Evolutionary conservation across 2,329 filamentous ascomycete genomes (phyloP), one percentile per base, ranked within the genome.

Genomic region (Fusarium xyrophilum): DNA sequence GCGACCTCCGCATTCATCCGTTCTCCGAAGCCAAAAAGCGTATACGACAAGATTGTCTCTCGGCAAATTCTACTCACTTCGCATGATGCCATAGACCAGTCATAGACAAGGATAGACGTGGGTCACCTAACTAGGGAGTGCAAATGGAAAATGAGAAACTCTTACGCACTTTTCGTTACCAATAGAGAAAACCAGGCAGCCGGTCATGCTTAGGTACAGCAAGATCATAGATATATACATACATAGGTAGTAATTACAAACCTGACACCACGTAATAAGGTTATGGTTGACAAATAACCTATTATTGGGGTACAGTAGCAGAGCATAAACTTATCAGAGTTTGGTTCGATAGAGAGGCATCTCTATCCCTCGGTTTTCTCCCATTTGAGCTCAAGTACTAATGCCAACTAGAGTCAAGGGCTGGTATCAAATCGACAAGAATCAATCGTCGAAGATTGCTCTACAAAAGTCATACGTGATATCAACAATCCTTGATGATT

Each of bases 351-450:
- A 8, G 27, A 48, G 15, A 32, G 21, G 19, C 27, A 30, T 21
- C 27, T 46, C 46, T 7, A 19, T 33, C 12, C 30, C 30, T 19
- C 17, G 17, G 4, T 25, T n/a, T 50, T 13, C n/a, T 23, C 12
- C 25, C 43, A 23, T 36, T 35, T 25, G 12, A 14, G 17, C 21
- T n/a, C 32, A 28, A 42, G 30, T 19, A 33, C 7, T 33, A 33
- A 30, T 21, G 21, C 27, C 25, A 59, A 55, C 50, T 52, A 38
- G 44, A 44, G 44, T n/a, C 17, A 15, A 28, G 32, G 30, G 35
- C 11, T 9, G 46, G 30, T 36, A 23, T 47, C 57, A 43, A 67
- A 63, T 67, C 66, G 6, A 35, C 9, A 15, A 53, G 17, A 21
- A 39, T 23, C 28, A 47, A 30, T 36, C 35, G 30, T 64, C 35